These are phyloP conservation scores for Skeletonema tropicum DNA, from an alignment of 108 stramenopile genomes.

Conservation along the genomic window DNA sequence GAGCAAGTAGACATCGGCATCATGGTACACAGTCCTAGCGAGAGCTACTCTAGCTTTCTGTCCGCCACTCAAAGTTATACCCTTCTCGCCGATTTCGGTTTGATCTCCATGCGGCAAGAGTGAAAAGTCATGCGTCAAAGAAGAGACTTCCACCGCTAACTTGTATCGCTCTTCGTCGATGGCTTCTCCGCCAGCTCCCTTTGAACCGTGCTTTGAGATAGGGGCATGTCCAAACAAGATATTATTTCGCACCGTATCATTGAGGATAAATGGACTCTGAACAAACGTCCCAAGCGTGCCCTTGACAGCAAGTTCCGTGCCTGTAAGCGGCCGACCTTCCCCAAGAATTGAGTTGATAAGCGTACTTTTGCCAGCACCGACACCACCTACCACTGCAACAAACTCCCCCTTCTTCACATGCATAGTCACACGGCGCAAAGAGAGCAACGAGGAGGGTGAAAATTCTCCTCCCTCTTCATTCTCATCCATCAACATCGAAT, in stretches of 20 bases:
- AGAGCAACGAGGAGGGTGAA: constrained; percentile 50
- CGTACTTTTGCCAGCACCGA: constrained; percentile 92
- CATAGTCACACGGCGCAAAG: constrained; percentile 67
- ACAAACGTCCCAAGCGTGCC: constrained; percentile 73
- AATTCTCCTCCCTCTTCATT: constrained; percentile 24
- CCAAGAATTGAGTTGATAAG: constrained; percentile 91
- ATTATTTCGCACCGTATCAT: constrained; percentile 91
- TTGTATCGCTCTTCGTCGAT: constrained; percentile 83
- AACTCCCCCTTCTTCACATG: constrained; percentile 72
- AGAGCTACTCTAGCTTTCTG: constrained; percentile 96
- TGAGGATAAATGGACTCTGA: constrained; percentile 95
- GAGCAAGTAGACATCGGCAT: constrained; percentile 87
- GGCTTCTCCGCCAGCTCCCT: constrained; percentile 13
- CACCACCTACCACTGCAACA: constrained; percentile 90
- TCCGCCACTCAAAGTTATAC: constrained; percentile 86
- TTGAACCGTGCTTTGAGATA: no score
- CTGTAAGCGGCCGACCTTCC: constrained; percentile 68
- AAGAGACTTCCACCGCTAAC: constrained; percentile 75
- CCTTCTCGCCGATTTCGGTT: constrained; percentile 97
- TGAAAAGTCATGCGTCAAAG: constrained; percentile 84
- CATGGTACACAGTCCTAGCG: constrained; percentile 93
- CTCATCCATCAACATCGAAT: background rate
- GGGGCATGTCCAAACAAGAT: constrained; percentile 64
- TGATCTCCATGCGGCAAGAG: constrained; percentile 84
- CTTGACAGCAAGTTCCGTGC: constrained; percentile 56